These are phyloP conservation scores for Geotrichum carabidarum DNA, from an alignment of 1,139 yeast species.

Conservation along the genomic window DNA sequence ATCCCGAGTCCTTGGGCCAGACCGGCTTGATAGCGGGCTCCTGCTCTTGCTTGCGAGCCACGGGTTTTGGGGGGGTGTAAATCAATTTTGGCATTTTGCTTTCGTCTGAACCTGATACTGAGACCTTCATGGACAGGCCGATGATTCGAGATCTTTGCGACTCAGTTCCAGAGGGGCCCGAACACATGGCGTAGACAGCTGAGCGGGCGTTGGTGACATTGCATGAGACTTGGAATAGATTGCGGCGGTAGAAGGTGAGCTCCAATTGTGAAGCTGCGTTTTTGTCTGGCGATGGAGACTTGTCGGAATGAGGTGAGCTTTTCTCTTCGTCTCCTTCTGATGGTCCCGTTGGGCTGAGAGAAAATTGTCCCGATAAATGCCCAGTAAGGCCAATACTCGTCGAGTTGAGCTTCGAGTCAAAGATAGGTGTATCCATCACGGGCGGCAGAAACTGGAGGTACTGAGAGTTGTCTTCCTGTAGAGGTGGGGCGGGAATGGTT, in stretches of 20 bases:
- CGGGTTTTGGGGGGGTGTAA: conserved; percentile 30
- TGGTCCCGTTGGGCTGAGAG: conserved; percentile 6
- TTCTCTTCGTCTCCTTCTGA: background rate
- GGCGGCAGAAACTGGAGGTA: conserved; percentile 6
- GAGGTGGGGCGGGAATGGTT: background rate
- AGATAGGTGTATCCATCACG: background rate
- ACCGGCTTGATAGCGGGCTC: conserved; percentile 31
- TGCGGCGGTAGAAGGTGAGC: conserved; percentile 33
- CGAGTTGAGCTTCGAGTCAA: background rate
- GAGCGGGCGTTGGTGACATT: conserved; percentile 30
- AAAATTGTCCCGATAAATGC: conserved; percentile 11
- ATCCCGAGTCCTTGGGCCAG: conserved; percentile 28
- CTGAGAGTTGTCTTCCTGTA: background rate
- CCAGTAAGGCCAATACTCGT: conserved; percentile 4
- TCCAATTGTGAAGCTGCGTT: conserved; percentile 20
- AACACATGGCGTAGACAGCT: conserved; percentile 29
- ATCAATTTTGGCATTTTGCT: conserved; percentile 28
- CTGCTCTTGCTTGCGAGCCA: conserved; percentile 20
- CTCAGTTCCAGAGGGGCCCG: conserved; percentile 24
- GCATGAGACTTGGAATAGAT: conserved; percentile 32
- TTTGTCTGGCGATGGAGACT: background rate
- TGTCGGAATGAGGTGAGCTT: background rate
- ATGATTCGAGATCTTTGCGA: conserved; percentile 27
- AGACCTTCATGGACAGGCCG: conserved; percentile 31
- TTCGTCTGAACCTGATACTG: conserved; percentile 29